A percentile compares a stretch with the other conserved stretches of the same genome.
Evolutionary conservation across 345 rosid species (phyloP).

Genomic region (thale cress (Arabidopsis thaliana)): DNA sequence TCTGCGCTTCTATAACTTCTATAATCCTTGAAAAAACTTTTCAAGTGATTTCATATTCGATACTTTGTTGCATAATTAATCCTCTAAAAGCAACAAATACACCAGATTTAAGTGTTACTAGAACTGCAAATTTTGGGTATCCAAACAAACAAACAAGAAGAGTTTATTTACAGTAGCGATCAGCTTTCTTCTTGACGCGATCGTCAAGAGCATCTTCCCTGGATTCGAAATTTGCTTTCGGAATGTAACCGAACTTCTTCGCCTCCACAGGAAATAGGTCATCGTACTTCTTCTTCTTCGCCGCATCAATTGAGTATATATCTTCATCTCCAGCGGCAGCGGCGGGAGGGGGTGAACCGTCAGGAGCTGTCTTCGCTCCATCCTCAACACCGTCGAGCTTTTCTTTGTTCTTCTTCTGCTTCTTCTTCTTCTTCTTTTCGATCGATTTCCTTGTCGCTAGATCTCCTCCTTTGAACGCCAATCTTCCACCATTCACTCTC

Average conservation of each 20-base stretch:
- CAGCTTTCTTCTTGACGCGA: constrained; percentile 95
- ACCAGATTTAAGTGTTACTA: no score
- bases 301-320: constrained; percentile 85
- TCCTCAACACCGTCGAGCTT: constrained; percentile 32
- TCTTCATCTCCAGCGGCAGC: constrained; percentile 43
- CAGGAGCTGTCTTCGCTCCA: constrained; percentile 34
- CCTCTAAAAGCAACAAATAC: no score
- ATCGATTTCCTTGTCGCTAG: constrained; percentile 69
- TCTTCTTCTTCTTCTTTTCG: constrained; percentile 66
- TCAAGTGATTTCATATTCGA: no score
- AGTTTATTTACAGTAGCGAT: constrained; percentile 85
- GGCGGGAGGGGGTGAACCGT: constrained; percentile 22
- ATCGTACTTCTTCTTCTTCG: constrained; percentile 81
- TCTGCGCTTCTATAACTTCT: no score
- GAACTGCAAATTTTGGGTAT: no score
- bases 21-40: no score
- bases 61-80: no score
- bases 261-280: constrained; percentile 90
- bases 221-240: constrained; percentile 56
- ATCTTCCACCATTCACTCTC: constrained; percentile 69
- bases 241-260: constrained; percentile 74
- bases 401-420: constrained; percentile 56
- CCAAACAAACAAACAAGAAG: neutral
- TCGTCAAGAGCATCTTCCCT: constrained; percentile 90
- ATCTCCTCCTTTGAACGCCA: constrained; percentile 79